These are phyloP conservation scores for Beta lomatogona DNA, from an alignment of 179 eudicot genomes.

Conservation along the genomic window DNA sequence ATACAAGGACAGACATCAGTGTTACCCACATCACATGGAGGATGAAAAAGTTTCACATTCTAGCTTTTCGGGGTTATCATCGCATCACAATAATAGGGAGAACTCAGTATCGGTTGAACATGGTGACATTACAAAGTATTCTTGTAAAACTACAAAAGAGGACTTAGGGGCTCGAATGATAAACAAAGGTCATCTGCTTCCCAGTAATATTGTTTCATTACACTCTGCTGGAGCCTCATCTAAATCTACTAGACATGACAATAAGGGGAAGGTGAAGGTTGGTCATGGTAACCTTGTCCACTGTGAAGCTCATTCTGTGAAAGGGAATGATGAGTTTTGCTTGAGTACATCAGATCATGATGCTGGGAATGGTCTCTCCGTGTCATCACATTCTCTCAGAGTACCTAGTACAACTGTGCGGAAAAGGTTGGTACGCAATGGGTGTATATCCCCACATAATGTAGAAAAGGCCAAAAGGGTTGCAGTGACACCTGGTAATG, in stretches of 20 bases:
- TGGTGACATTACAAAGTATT: conserved; percentile 32
- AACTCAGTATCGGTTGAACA: conserved; percentile 12
- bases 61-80: conserved; percentile 11
- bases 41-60: conserved; percentile 25
- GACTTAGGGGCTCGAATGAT: conserved; percentile 24
- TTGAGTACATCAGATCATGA: conserved; percentile 29
- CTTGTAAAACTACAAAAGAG: conserved; percentile 19
- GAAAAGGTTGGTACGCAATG: conserved; percentile 78
- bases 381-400: conserved; percentile 32
- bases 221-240: conserved; percentile 26
- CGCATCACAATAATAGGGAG: conserved; percentile 22
- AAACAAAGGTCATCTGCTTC: conserved; percentile 19
- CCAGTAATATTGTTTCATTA: conserved; percentile 28
- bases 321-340: conserved; percentile 21
- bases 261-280: conserved; percentile 51
- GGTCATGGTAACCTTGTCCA: conserved; percentile 35
- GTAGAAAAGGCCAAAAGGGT: conserved; percentile 57
- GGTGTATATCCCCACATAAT: conserved; percentile 79
- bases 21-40: conserved; percentile 26
- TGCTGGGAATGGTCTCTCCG: conserved; percentile 27
- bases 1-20: conserved; percentile 29
- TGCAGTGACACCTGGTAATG: conserved; percentile 38
- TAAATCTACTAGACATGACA: conserved; percentile 17
- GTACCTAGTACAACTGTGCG: conserved; percentile 39
- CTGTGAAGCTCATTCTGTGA: conserved; percentile 28